Evolutionary conservation across 139 green algal genomes (phyloP).

Genomic region (Tetradesmus lagerheimii): DNA sequence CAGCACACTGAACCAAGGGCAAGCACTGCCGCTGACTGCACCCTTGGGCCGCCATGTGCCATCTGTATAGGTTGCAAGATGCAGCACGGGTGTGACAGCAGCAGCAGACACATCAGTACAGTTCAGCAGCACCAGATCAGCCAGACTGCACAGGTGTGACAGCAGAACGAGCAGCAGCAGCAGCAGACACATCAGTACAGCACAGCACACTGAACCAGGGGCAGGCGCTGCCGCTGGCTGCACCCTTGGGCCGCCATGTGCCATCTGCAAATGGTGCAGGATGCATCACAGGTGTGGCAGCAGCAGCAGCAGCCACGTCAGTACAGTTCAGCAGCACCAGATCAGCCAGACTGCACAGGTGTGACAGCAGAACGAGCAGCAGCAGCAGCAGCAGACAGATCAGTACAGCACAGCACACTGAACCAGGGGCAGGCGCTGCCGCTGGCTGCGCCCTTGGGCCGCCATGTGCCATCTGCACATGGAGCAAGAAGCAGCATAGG

Average conservation of each 20-base stretch:
- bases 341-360: no score
- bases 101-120: no score
- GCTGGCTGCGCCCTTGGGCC: constrained; percentile 4
- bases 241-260: constrained; percentile 25
- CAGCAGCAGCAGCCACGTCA: neutral
- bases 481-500: neutral
- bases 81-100: neutral
- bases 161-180: no score
- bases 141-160: no score
- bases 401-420: constrained; percentile 12
- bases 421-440: constrained; percentile 11
- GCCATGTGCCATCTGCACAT: constrained; percentile 29
- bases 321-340: neutral
- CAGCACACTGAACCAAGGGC: constrained; percentile 20
- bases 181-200: no score
- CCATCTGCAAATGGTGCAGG: neutral
- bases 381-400: no score
- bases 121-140: neutral
- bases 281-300: neutral
- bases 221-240: neutral
- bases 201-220: constrained; percentile 25
- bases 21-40: neutral
- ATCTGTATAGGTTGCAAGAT: neutral
- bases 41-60: constrained; percentile 31
- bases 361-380: neutral